A percentile compares a stretch with the other conserved stretches of the same genome.
Conservation (phyloP, 345 rosid species). For the Litchi chinensis region DNA sequence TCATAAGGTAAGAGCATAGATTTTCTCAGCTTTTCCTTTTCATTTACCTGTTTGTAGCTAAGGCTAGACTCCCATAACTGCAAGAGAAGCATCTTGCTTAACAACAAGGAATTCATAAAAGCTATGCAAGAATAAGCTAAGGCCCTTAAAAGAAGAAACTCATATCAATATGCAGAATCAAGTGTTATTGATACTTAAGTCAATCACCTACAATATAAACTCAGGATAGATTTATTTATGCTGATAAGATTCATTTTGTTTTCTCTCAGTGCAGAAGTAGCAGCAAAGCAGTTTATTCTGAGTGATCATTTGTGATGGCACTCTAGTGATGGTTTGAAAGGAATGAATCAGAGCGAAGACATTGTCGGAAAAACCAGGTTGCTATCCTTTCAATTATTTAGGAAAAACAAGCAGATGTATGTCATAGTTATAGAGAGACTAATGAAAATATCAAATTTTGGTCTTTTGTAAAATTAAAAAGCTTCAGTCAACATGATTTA, state of each 20-base stretch:
- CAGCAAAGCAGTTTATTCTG: not conserved
- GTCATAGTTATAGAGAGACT: not conserved
- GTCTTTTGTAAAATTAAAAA: not conserved
- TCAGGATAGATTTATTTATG: not conserved
- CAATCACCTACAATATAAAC: not conserved
- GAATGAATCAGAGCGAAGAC: not conserved
- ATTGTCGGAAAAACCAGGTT: not conserved
- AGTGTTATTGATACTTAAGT: not conserved
- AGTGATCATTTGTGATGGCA: not conserved
- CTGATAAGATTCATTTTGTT: not conserved
- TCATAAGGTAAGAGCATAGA: conserved; percentile 33
- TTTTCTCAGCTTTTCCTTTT: not conserved
- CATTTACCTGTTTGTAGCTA: not conserved
- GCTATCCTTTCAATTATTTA: not conserved
- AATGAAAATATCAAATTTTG: not conserved
- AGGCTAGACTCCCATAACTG: not conserved
- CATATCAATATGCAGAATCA: not conserved
- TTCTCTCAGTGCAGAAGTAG: conserved; percentile 6
- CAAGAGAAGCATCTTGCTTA: not conserved
- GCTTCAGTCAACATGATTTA: not conserved
- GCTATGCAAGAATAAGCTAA: not conserved
- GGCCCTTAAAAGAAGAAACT: not conserved
- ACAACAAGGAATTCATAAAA: not conserved
- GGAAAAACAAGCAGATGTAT: not conserved
- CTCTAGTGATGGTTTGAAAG: not conserved